Base-by-base conservation (phyloP, 352 stramenopile species). In the Phytophthora citrophthora region DNA sequence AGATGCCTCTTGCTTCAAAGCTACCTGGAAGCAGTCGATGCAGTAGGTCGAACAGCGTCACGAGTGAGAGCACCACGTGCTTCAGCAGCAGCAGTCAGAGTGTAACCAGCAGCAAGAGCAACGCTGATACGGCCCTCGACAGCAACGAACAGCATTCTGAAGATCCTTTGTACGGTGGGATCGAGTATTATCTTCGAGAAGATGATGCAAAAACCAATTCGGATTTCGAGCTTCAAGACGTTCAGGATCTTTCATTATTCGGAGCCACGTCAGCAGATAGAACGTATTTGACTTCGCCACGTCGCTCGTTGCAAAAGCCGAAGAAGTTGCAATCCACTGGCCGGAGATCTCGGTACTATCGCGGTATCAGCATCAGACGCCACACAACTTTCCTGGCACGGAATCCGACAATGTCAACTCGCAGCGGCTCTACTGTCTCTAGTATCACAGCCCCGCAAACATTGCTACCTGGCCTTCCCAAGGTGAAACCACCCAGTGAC, bases 391-490 rank as follows among this genome's bases (percentile, higher is more conserved):
- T 72, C 16, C 36, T 76, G 5, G 52, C 62, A 6, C 62, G 54
- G 12, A 61, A 68, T 46, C 67, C 62, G 13, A 57, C 36, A 47
- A 70, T 64, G 46, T 36, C 46, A 15, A 45, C 41, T 13, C 58
- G 7, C 50, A 43, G n/a, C 34, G 50, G 29, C 23, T 29, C 38
- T 34, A 55, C 34, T 43, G 3, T 40, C 38, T 46, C 49, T 15
- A 34, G 53, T 38, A 13, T 41, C 20, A 62, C 69, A 43, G 31
- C 62, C 43, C 39, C 68, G 6, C 49, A 70, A 55, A 70, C 67
- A 0, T 68, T 64, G 36, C 18, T 71, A 7, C 67, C 62, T 51
- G 67, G 65, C 20, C 62, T 89, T 34, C 77, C 81, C 1, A 72
- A 77, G 18, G 40, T 86, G 15, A 66, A 77, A 18, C 58, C 85